Evolutionary conservation across 257 asterid species (phyloP).

Genomic region (Buddleja alternifolia): DNA sequence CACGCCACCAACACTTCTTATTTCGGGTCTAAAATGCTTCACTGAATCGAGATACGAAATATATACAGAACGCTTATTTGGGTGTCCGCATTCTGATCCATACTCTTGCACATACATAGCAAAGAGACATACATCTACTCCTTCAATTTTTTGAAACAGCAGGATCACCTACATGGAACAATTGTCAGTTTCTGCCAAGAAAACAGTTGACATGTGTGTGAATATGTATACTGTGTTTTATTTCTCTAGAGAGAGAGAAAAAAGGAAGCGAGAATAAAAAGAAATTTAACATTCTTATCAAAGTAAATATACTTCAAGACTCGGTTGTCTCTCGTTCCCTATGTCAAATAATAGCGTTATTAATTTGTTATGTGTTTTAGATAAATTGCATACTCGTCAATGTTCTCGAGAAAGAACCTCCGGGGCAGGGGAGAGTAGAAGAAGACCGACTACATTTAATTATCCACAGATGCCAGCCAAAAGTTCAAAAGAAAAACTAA

Average conservation of each 20-base stretch:
- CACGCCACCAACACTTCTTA: slow-evolving; percentile 55
- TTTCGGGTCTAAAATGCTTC: slow-evolving; percentile 70
- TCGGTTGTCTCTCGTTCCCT: slow-evolving; percentile 1
- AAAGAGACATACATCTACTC: slow-evolving; percentile 77
- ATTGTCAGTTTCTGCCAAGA: slow-evolving; percentile 24
- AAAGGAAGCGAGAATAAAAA: neutral
- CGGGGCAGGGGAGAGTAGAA: neutral
- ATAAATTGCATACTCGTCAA: neutral
- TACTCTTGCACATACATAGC: slow-evolving; percentile 80
- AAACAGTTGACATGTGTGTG: neutral
- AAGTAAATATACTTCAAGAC: neutral
- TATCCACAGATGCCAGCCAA: neutral
- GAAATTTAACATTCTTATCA: neutral
- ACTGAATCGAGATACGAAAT: slow-evolving; percentile 83
- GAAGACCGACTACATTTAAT: neutral
- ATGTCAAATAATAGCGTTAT: neutral
- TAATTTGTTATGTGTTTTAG: neutral
- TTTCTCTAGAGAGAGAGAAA: slow-evolving; percentile 7
- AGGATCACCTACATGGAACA: slow-evolving; percentile 57
- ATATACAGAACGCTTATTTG: slow-evolving; percentile 71
- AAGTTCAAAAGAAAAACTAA: neutral
- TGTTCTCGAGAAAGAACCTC: neutral
- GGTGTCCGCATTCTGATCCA: slow-evolving; percentile 72
- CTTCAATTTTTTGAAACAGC: slow-evolving; percentile 73
- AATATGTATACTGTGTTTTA: neutral